phyloP scores from a whole-genome alignment of 2,329 filamentous ascomycete genomes.

The Exophiala dermatitidis region DNA sequence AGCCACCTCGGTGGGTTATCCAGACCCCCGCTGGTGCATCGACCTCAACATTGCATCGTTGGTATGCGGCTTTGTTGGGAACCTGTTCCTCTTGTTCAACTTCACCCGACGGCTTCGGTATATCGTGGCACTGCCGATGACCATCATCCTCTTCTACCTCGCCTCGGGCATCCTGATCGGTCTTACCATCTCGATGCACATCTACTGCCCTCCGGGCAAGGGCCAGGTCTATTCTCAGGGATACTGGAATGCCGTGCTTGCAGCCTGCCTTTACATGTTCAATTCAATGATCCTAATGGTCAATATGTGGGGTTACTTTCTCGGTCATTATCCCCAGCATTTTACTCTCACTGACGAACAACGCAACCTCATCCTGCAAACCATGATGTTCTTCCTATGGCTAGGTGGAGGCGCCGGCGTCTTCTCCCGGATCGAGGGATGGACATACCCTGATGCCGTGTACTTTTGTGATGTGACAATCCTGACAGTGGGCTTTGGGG shows the following conservation, averaged over 20 bases:
- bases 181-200: constrained; percentile 58
- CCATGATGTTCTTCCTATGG: constrained; percentile 77
- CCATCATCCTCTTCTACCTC: constrained; percentile 70
- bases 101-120: constrained; percentile 77
- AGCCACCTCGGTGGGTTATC: constrained; percentile 45
- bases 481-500: constrained; percentile 55
- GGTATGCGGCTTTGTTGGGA: constrained; percentile 66
- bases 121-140: constrained; percentile 71
- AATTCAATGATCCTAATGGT: constrained; percentile 68
- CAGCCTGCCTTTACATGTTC: constrained; percentile 70
- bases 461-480: constrained; percentile 71
- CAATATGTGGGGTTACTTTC: constrained; percentile 70
- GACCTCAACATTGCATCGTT: constrained; percentile 72
- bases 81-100: constrained; percentile 75
- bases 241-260: constrained; percentile 78
- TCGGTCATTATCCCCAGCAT: constrained; percentile 68
- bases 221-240: constrained; percentile 64
- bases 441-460: constrained; percentile 63
- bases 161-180: constrained; percentile 58
- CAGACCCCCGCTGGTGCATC: constrained; percentile 67
- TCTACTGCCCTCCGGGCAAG: constrained; percentile 48
- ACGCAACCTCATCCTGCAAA: constrained; percentile 82
- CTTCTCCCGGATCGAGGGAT: constrained; percentile 61
- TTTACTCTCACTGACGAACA: constrained; percentile 74
- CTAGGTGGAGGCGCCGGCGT: constrained; percentile 68